Base-by-base conservation (phyloP, 306 rosid genomes). In the Acacia crassicarpa region DNA sequence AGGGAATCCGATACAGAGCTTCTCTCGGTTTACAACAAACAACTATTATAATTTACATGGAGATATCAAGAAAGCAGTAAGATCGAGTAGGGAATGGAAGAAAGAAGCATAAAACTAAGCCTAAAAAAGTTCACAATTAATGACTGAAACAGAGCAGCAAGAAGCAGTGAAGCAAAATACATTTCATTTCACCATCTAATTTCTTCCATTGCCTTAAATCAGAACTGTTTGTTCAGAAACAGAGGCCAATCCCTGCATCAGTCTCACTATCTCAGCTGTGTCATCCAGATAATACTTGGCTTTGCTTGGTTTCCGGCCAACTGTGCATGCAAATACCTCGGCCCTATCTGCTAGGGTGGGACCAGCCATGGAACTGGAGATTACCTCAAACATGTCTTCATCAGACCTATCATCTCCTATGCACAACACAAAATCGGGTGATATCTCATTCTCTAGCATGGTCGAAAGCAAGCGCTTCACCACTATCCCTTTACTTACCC, bases 321-420 rank as follows among this genome's bases (percentile, higher is more conserved):
- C 90, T 0, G 94, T 92, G 56, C 94, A 92, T 0, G 92, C 97
- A 45, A 92, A 92, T 27, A 90, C 92, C 79, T 92, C 92, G 2
- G 97, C 94, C 67, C 77, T 80, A 0, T 90, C 85, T 5, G 89
- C 84, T 3, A 89, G 82, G 66, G 92, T 86, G 5, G 94, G 89
- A 15, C 91, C 90, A 14, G 83, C 79, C 76, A 82, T 74, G 62
- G 92, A 86, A 79, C 85, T 86, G 5, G 81, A 35, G 78, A 92
- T 89, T 75, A 84, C 92, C 91, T 92, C 93, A 27, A 92, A 92
- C 96, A 92, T 92, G 87, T 90, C 96, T 88, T 92, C 96, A 19
- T 92, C 96, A 0, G 96, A 92, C 81, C 93, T 78, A 53, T 92
- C 96, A 82, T 92, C 96, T 46, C 94, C 96, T 51, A 90, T 87